These are phyloP conservation scores for Epicoccum nigrum DNA, from an alignment of 2,329 filamentous ascomycete species.

Conservation along the genomic window DNA sequence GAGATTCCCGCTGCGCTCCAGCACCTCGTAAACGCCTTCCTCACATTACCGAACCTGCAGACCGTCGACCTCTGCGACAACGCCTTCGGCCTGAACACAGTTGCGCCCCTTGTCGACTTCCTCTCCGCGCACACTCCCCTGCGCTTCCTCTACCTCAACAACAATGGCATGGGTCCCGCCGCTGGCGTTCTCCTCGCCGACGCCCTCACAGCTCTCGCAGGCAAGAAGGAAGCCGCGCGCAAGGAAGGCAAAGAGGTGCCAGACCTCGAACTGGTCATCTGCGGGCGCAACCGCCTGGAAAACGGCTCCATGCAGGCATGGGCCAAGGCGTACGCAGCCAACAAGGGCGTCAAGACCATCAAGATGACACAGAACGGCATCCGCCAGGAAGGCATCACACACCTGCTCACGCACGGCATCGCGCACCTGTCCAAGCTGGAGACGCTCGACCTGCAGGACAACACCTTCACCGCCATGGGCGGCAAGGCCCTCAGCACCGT, in stretches of 20 bases:
- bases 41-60: conserved; percentile 83
- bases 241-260: conserved; percentile 75
- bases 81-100: conserved; percentile 94
- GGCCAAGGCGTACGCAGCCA: conserved; percentile 84
- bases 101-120: conserved; percentile 91
- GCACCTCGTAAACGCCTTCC: conserved; percentile 81
- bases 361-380: conserved; percentile 99
- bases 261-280: conserved; percentile 93
- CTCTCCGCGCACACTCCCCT: conserved; percentile 86
- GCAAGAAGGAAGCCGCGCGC: conserved; percentile 79
- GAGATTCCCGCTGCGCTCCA: conserved; percentile 93
- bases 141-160: conserved; percentile 94
- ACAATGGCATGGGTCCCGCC: conserved; percentile 93
- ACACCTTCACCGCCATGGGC: conserved; percentile 87
- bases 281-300: conserved; percentile 92
- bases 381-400: conserved; percentile 86
- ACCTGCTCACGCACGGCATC: conserved; percentile 79
- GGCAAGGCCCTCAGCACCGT: conserved; percentile 79
- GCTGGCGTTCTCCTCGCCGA: conserved; percentile 89
- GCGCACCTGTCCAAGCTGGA: conserved; percentile 71
- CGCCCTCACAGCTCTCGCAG: conserved; percentile 80
- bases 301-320: conserved; percentile 96
- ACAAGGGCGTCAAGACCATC: conserved; percentile 79
- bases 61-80: conserved; percentile 98
- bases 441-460: conserved; percentile 92